Base-by-base conservation (phyloP, 2,329 filamentous ascomycete species). In the Beauveria brongniartii region DNA sequence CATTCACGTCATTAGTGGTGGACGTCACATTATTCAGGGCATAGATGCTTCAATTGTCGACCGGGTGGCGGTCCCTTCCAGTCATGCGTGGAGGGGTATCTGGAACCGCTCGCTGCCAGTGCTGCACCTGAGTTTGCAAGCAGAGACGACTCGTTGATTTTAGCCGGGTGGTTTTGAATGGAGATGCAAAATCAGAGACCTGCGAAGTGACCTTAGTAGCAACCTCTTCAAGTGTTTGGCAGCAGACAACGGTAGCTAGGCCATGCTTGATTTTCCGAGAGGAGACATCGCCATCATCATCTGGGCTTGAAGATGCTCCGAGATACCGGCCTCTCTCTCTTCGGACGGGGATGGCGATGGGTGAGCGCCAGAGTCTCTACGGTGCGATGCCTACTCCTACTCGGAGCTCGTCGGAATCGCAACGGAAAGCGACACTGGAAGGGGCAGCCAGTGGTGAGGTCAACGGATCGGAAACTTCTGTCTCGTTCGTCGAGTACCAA, bases 181-280 rank as follows among this genome's bases (percentile, higher is more conserved):
- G n/a, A 69, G 47, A 16, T n/a, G 62, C 52, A 50, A 68, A 65
- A 20, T 63, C 58, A 1, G 67, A 66, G 5, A 65, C 30, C 9
- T 50, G 63, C 63, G 65, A 67, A 4, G 64, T 65, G n/a, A 67
- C 62, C 30, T 68, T 65, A 3, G 67, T 56, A 18, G 52, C 58
- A 43, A 68, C 61, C 41, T 68, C 57, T 41, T 68, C 67, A 1
- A 68, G 43, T 14, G 65, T 68, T 47, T 67, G 67, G 52, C 66
- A 68, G 55, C 67, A 69, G 22, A 69, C 34, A 26, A 66, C 40
- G 0, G 64, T 68, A 3, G 62, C 64, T 2, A 69, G 59, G 46
- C 68, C 65, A 48, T 63, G 62, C 28, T 67, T 64, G 16, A 67
- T 65, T 1, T 50, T 47, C 63, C 62, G 65, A 3, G 34, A 59